Conservation (phyloP, 129 eudicot species). For the Arctium minus region DNA sequence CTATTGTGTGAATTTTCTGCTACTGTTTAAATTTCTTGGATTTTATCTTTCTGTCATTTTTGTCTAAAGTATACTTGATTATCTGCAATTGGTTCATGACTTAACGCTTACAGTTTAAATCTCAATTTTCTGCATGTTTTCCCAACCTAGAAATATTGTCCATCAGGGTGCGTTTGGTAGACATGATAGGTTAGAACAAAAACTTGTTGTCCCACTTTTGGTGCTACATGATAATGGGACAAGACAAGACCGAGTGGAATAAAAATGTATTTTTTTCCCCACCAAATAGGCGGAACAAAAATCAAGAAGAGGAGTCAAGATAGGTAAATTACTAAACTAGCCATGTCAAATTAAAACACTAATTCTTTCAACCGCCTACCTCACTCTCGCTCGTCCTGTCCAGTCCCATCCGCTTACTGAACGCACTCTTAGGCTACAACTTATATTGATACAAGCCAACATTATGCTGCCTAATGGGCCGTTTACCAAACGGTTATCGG, state of each 20-base stretch:
- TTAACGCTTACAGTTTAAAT: background rate
- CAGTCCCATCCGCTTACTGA: background rate
- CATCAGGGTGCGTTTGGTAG: background rate
- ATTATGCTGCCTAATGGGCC: background rate
- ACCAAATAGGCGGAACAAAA: background rate
- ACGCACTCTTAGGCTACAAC: background rate
- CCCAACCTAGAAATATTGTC: background rate
- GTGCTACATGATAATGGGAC: background rate
- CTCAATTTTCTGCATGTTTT: background rate
- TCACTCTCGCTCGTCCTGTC: background rate
- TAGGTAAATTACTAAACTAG: background rate
- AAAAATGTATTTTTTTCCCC: too few relatives aligned
- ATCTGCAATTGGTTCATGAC: background rate
- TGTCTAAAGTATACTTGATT: background rate
- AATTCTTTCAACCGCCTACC: background rate
- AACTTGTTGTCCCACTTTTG: background rate
- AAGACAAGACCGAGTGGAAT: background rate
- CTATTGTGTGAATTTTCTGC: slow-evolving; percentile 11
- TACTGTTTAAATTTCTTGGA: background rate
- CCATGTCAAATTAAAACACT: background rate
- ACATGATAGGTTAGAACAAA: background rate
- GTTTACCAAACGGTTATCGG: background rate
- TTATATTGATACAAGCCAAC: background rate
- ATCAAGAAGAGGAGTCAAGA: too few relatives aligned
- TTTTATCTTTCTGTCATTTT: background rate